Conservation (phyloP, 495 filamentous ascomycete genomes). For the Penicillium manginii region DNA sequence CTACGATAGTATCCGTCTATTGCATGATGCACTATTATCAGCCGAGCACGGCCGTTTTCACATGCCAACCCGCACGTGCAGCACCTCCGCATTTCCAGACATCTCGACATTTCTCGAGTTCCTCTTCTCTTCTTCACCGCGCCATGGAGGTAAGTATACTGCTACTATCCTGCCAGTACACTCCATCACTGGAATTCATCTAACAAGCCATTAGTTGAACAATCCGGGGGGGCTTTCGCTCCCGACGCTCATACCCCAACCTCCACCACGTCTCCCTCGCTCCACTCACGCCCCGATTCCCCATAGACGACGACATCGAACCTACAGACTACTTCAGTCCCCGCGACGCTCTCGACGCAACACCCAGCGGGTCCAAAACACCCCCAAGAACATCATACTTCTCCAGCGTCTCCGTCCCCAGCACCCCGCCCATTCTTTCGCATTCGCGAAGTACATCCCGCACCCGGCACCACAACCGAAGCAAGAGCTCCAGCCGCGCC, state of each 20-base stretch:
- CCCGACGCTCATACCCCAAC: conserved; percentile 51
- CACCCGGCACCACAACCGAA: conserved; percentile 42
- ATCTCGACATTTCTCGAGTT: conserved; percentile 3
- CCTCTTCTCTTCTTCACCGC: conserved; percentile 10
- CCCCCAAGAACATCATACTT: conserved; percentile 43
- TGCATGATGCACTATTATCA: neutral
- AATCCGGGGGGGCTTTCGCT: conserved; percentile 39
- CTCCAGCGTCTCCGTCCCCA: conserved; percentile 48
- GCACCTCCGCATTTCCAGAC: conserved; percentile 33
- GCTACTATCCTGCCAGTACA: neutral
- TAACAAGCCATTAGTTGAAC: conserved; percentile 15
- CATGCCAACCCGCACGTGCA: conserved; percentile 28
- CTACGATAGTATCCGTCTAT: neutral
- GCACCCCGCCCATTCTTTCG: conserved; percentile 52
- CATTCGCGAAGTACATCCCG: conserved; percentile 52
- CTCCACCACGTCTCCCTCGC: conserved; percentile 59
- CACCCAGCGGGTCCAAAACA: conserved; percentile 15
- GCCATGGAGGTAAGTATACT: conserved; percentile 32
- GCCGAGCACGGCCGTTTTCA: conserved; percentile 22
- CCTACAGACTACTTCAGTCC: conserved; percentile 40
- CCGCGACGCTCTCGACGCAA: conserved; percentile 10
- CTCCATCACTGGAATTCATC: too few relatives aligned
- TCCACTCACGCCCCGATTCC: conserved; percentile 68
- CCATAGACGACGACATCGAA: conserved; percentile 52
- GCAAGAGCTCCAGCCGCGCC: conserved; percentile 42